These are phyloP conservation scores for Trichoderma brevicompactum DNA, from an alignment of 2,329 filamentous ascomycete genomes.

Conservation along the genomic window DNA sequence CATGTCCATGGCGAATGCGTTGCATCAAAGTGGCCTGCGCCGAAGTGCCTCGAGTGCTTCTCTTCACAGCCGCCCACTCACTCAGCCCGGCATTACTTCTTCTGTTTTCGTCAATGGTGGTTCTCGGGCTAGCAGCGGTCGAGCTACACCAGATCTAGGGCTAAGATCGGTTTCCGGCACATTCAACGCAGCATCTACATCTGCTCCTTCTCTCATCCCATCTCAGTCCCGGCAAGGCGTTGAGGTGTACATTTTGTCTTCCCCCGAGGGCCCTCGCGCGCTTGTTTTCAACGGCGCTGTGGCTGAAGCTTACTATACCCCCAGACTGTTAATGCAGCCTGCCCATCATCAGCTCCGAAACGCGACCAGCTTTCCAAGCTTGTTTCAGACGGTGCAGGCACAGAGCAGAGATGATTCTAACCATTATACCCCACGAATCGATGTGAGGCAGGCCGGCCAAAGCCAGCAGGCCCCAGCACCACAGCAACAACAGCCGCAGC, in stretches of 20 bases:
- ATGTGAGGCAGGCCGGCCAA: conserved; percentile 31
- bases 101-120: conserved; percentile 43
- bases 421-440: conserved; percentile 32
- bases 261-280: conserved; percentile 62
- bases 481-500: conserved; percentile 32
- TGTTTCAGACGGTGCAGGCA: conserved; percentile 22
- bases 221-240: conserved; percentile 42
- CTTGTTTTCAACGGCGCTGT: conserved; percentile 58
- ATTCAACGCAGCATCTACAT: conserved; percentile 1
- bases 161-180: conserved; percentile 38
- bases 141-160: conserved; percentile 52
- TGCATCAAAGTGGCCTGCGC: conserved; percentile 56
- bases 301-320: conserved; percentile 57
- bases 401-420: conserved; percentile 26
- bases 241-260: conserved; percentile 65
- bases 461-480: conserved; percentile 31
- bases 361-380: conserved; percentile 28
- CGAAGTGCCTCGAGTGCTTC: conserved; percentile 55
- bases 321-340: conserved; percentile 41
- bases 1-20: conserved; percentile 53
- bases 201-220: conserved; percentile 24
- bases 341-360: conserved; percentile 39
- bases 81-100: conserved; percentile 50
- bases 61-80: conserved; percentile 42
- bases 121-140: conserved; percentile 50